These are phyloP conservation scores for Cucurbita moschata DNA, from an alignment of 306 rosid species.

Conservation along the genomic window DNA sequence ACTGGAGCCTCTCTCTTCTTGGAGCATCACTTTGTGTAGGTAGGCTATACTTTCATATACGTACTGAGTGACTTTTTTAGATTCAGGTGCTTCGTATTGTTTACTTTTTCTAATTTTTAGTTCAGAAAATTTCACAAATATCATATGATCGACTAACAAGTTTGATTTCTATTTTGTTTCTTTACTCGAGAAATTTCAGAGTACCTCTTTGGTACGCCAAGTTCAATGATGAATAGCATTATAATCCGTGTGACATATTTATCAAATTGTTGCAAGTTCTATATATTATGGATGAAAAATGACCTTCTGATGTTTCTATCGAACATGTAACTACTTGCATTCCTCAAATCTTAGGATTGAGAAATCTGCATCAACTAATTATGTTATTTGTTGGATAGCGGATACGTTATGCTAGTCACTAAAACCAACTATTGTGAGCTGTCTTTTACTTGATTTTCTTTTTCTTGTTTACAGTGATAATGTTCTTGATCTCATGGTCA, in stretches of 20 bases:
- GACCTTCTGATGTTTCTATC: background rate
- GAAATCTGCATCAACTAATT: background rate
- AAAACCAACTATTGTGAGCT: background rate
- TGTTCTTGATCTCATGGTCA: conserved; percentile 98
- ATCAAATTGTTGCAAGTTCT: background rate
- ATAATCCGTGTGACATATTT: background rate
- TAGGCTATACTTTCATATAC: conserved; percentile 18
- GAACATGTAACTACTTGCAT: background rate
- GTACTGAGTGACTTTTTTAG: conserved; percentile 1
- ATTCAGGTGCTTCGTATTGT: background rate
- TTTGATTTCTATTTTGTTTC: background rate
- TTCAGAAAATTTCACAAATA: background rate
- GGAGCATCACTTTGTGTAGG: conserved; percentile 93
- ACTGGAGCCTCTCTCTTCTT: conserved; percentile 92
- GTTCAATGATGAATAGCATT: background rate
- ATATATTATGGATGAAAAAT: background rate
- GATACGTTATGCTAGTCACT: background rate
- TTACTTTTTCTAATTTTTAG: background rate
- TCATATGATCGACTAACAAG: background rate
- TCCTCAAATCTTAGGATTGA: background rate
- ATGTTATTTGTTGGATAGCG: background rate
- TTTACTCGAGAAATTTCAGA: background rate
- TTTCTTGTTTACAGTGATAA: conserved; percentile 61
- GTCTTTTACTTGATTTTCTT: background rate
- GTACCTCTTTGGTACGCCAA: no score